A percentile compares a stretch with the other conserved stretches of the same genome.
phyloP scores from a whole-genome alignment of 179 eudicot genomes.

The Beta lomatogona region DNA sequence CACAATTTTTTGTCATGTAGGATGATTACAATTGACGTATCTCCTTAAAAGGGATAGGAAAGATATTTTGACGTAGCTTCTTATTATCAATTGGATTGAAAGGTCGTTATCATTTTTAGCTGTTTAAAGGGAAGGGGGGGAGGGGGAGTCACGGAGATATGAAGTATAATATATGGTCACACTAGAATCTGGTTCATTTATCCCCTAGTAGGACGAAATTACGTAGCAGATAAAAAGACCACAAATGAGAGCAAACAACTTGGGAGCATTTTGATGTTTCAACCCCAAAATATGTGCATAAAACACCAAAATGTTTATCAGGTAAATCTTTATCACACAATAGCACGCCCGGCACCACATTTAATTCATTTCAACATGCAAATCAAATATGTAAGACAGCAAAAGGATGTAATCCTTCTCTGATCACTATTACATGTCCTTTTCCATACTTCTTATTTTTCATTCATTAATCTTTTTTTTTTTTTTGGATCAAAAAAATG shows the following conservation, averaged over 20 bases:
- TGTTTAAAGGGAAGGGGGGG: slow-evolving; percentile 5
- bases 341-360: background rate
- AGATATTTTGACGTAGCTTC: slow-evolving; percentile 20
- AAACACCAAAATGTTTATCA: slow-evolving; percentile 10
- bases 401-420: background rate
- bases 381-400: background rate
- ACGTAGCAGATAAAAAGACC: slow-evolving; percentile 14
- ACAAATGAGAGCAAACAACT: slow-evolving; percentile 9
- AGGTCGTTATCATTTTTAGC: slow-evolving; percentile 27
- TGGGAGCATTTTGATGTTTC: background rate
- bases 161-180: background rate
- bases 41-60: slow-evolving; percentile 21
- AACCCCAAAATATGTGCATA: background rate
- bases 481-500: too few species aligned
- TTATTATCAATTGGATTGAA: slow-evolving; percentile 15
- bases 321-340: background rate
- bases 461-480: background rate
- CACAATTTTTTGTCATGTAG: slow-evolving; percentile 13
- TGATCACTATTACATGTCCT: slow-evolving; percentile 3
- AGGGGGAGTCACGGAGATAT: slow-evolving; percentile 17
- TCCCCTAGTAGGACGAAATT: background rate
- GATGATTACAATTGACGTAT: slow-evolving; percentile 28
- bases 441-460: background rate
- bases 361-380: background rate
- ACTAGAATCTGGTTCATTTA: slow-evolving; percentile 28